Percentiles rank a stretch among this genome's conserved stretches.
These are phyloP conservation scores for Draba incana DNA, from an alignment of 345 rosid genomes.

Conservation along the genomic window DNA sequence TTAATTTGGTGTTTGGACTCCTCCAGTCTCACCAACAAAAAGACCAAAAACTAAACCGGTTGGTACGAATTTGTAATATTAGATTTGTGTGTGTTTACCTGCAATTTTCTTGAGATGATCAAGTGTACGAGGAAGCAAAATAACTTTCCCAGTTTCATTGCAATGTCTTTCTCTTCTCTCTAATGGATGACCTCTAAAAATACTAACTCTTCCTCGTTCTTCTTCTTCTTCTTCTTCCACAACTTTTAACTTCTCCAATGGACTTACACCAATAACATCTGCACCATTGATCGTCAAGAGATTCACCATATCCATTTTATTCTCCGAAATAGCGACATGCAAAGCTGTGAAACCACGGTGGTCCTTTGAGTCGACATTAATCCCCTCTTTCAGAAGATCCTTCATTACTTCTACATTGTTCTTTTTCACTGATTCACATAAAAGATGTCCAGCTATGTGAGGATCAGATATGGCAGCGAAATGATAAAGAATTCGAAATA, in stretches of 20 bases:
- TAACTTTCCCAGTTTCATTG: constrained; percentile 63
- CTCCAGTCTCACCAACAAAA: no score
- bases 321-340: constrained; percentile 63
- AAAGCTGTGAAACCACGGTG: constrained; percentile 63
- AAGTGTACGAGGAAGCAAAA: constrained; percentile 63
- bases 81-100: constrained; percentile 44
- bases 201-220: constrained; percentile 58
- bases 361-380: constrained; percentile 59
- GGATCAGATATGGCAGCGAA: constrained; percentile 64
- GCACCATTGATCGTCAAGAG: constrained; percentile 74
- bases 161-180: constrained; percentile 51
- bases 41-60: neutral
- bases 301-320: constrained; percentile 64
- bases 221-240: constrained; percentile 39
- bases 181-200: constrained; percentile 72
- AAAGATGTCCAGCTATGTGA: constrained; percentile 64
- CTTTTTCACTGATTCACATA: constrained; percentile 74
- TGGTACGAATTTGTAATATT: neutral
- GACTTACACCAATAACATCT: constrained; percentile 41
- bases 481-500: constrained; percentile 68
- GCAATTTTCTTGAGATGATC: constrained; percentile 80
- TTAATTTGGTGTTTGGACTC: neutral
- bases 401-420: constrained; percentile 61
- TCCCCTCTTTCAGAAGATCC: constrained; percentile 61
- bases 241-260: constrained; percentile 40